phyloP scores from a whole-genome alignment of 2,329 filamentous ascomycete genomes.

The Mycocentrospora acerina region DNA sequence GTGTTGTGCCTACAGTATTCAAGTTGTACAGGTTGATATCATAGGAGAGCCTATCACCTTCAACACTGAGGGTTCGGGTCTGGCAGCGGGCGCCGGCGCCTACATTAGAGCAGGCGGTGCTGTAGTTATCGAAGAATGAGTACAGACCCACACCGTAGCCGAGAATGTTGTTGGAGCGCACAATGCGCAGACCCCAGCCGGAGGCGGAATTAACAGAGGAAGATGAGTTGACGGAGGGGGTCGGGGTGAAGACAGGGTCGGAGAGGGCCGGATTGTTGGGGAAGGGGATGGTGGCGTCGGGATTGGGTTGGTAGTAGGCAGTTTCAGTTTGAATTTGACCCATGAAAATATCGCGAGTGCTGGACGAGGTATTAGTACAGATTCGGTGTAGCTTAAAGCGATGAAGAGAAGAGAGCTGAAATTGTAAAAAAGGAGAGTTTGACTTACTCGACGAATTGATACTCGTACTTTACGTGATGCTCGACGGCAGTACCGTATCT shows the following conservation, averaged over 20 bases:
- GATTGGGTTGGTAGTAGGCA: constrained; percentile 81
- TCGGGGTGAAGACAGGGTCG: constrained; percentile 71
- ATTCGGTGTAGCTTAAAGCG: too few relatives aligned
- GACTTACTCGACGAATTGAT: constrained; percentile 66
- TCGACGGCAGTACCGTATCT: constrained; percentile 68
- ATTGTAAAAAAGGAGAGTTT: too few relatives aligned
- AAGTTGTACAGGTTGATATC: constrained; percentile 50
- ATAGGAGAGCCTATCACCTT: constrained; percentile 37
- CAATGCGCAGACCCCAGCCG: constrained; percentile 66
- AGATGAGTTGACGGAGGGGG: constrained; percentile 42
- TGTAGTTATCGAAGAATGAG: constrained; percentile 68
- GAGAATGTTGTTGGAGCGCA: constrained; percentile 57
- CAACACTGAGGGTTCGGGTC: constrained; percentile 51
- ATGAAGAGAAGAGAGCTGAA: too few relatives aligned
- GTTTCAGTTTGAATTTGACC: constrained; percentile 86
- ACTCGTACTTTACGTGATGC: constrained; percentile 70
- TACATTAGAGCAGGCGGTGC: constrained; percentile 32
- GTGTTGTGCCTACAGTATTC: constrained; percentile 49
- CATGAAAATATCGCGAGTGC: constrained; percentile 77
- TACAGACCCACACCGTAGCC: constrained; percentile 68
- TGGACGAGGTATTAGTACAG: too few relatives aligned
- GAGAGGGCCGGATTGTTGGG: constrained; percentile 56
- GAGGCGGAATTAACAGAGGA: constrained; percentile 36
- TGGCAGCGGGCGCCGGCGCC: constrained; percentile 47
- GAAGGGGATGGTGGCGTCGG: constrained; percentile 69